Evolutionary conservation across 1,284 basidiomycete species (phyloP), one percentile per base, ranked within the genome.

Genomic region (Sanghuangporus baumii): DNA sequence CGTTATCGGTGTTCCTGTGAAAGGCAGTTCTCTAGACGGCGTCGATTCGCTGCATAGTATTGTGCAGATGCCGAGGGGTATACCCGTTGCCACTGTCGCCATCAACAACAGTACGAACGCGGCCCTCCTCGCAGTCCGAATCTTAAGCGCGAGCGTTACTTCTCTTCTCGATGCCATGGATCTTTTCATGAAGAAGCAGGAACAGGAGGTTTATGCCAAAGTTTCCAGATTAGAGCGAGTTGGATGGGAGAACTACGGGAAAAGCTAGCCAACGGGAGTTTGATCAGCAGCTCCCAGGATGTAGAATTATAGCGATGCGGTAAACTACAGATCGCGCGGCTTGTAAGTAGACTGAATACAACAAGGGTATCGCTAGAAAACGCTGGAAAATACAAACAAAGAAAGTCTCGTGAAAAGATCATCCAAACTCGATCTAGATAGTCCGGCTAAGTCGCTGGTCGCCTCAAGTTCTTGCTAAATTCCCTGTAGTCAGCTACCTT

Each of bases 41-140:
- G 95, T 99, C 0, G 96, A 99, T 75, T 95, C 94, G 23, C 76
- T 99, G 67, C 89, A 98, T 74, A 96, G 93, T 72, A 99, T 99
- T 69, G 94, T 99, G 11, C 96, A 99, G 78, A 99, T 99, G 96
- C 96, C 96, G 16, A 86, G 96, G 54, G 97, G 96, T 26, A 93
- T 99, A 65, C 96, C 96, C 2, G 94, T 97, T 7, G 96, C 97
- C 1, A 98, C 96, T 1, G 95, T 98, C 9, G 96, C 96, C 1
- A 98, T 99, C 75, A 96, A 96, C 76, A 98, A 98, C 73, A 88
- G 91, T 18, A 94, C 88, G 63, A 99, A 99, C 70, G 96, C 96
- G 0, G 96, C 90, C 1, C 78, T 99, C 2, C 83, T 99, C 7
- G 96, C 97, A 0, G 84, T 97, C 6, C 86, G 96, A 11, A 96